Conservation (phyloP, 768 basidiomycete species). For the Dendrothele bispora region DNA sequence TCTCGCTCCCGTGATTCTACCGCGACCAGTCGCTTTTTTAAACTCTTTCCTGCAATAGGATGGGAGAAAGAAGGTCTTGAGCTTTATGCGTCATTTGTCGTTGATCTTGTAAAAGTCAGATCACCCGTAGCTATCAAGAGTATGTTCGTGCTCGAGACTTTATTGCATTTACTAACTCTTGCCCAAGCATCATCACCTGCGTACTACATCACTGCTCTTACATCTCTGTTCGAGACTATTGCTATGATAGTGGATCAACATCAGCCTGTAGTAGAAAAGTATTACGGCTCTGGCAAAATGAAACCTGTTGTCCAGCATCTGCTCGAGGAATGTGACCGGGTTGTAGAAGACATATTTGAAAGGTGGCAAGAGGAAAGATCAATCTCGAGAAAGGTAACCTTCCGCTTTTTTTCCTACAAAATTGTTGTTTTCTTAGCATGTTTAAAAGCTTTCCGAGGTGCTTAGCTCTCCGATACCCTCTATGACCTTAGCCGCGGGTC, state of each 20-base stretch:
- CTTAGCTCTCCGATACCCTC: constrained; percentile 36
- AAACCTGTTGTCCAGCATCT: constrained; percentile 69
- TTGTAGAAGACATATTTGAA: constrained; percentile 70
- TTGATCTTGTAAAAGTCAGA: constrained; percentile 81
- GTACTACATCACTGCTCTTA: constrained; percentile 88
- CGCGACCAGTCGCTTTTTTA: constrained; percentile 92
- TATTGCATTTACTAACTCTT: constrained; percentile 10
- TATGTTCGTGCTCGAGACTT: constrained; percentile 31
- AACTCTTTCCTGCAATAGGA: constrained; percentile 93
- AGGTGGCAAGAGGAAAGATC: constrained; percentile 92
- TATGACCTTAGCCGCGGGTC: constrained; percentile 28
- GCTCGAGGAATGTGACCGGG: constrained; percentile 83
- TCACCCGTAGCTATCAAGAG: constrained; percentile 82
- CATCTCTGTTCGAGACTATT: constrained; percentile 91
- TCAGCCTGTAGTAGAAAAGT: constrained; percentile 96
- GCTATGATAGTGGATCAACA: constrained; percentile 97
- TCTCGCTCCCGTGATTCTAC: constrained; percentile 80
- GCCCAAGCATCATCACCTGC: constrained; percentile 82
- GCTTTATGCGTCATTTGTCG: constrained; percentile 91
- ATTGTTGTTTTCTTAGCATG: background rate
- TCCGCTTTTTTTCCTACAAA: background rate
- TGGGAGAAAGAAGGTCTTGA: constrained; percentile 92
- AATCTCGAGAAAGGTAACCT: constrained; percentile 72
- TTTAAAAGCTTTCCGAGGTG: constrained; percentile 46
- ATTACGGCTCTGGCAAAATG: constrained; percentile 93